phyloP scores from a whole-genome alignment of 495 filamentous ascomycete species.

The Neohortaea acidophila region DNA sequence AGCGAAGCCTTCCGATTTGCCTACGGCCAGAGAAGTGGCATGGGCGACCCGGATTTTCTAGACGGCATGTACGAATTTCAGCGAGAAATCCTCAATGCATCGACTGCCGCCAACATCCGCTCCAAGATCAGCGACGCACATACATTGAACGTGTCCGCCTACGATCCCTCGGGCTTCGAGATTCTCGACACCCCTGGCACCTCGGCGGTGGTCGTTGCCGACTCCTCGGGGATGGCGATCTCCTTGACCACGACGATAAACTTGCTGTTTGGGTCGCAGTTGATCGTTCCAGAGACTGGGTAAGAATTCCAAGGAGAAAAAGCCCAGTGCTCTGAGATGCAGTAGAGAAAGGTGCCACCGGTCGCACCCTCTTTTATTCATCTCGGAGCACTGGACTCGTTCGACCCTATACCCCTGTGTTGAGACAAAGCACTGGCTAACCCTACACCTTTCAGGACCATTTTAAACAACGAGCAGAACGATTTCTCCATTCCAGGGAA shows the following conservation, averaged over 20 bases:
- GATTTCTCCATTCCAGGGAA: conserved; percentile 64
- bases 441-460: too few species aligned
- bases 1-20: conserved; percentile 79
- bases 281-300: conserved; percentile 72
- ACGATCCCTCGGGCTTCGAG: conserved; percentile 22
- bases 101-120: conserved; percentile 43
- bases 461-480: conserved; percentile 95
- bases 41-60: conserved; percentile 70
- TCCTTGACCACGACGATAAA: conserved; percentile 52
- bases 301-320: too few species aligned
- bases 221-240: conserved; percentile 15
- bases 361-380: too few species aligned
- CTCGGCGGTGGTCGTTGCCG: conserved; percentile 15
- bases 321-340: too few species aligned
- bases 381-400: too few species aligned
- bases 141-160: conserved; percentile 36
- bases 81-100: conserved; percentile 44
- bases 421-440: too few species aligned
- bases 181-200: conserved; percentile 18
- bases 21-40: conserved; percentile 52
- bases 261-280: conserved; percentile 58
- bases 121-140: conserved; percentile 50
- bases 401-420: too few species aligned
- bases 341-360: too few species aligned
- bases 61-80: conserved; percentile 47